Percentiles rank a stretch among this genome's conserved stretches.
These are phyloP conservation scores for Senna siamea DNA, from an alignment of 306 rosid species.

Conservation along the genomic window DNA sequence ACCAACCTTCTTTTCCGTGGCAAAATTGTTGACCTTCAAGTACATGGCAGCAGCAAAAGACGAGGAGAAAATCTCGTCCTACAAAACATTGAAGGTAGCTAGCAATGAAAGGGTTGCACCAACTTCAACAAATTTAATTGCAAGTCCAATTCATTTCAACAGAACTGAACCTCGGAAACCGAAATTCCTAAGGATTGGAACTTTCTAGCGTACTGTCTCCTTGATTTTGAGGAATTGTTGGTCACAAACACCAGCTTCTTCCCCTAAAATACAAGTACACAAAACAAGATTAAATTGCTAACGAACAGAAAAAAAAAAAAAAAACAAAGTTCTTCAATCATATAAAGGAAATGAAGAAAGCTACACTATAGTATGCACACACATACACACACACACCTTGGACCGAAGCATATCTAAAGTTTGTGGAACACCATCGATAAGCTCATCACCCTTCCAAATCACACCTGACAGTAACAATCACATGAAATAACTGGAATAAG, in stretches of 20 bases:
- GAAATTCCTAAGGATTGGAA: constrained; percentile 84
- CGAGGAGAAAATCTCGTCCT: constrained; percentile 95
- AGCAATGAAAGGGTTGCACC: neutral
- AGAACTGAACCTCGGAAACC: constrained; percentile 61
- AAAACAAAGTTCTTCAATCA: neutral
- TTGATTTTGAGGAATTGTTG: constrained; percentile 77
- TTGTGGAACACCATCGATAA: constrained; percentile 71
- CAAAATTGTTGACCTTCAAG: constrained; percentile 75
- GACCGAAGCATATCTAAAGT: constrained; percentile 83
- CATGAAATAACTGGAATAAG: neutral
- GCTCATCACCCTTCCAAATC: constrained; percentile 85
- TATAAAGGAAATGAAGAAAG: neutral
- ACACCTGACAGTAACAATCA: constrained; percentile 57
- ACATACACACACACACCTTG: constrained; percentile 40
- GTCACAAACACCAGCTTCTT: constrained; percentile 90
- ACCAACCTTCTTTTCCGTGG: constrained; percentile 76
- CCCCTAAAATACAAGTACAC: constrained; percentile 46
- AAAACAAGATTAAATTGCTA: too few relatives aligned
- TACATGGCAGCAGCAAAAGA: constrained; percentile 97
- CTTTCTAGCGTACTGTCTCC: constrained; percentile 67
- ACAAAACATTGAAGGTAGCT: constrained; percentile 14
- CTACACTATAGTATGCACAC: neutral
- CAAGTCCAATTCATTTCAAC: neutral
- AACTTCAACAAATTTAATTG: neutral
- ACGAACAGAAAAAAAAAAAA: neutral